phyloP scores from a whole-genome alignment of 2,329 filamentous ascomycete genomes.

The Akanthomyces muscarius region DNA sequence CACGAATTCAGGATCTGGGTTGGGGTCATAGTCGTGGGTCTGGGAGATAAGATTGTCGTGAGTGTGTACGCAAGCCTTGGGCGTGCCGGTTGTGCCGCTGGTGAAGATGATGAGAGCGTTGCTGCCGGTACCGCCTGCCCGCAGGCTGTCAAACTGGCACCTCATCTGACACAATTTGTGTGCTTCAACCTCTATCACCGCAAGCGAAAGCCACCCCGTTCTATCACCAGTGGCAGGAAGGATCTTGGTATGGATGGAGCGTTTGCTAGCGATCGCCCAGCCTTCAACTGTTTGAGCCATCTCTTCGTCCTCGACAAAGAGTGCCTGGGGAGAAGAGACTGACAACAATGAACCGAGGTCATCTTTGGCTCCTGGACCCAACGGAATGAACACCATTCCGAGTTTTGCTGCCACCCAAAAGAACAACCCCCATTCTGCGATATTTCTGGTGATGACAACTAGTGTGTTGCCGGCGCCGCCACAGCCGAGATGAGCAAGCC shows the following conservation, averaged over 20 bases:
- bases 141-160: conserved; percentile 7
- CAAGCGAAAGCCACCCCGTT: not conserved
- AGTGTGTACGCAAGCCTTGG: conserved; percentile 43
- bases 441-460: conserved; percentile 33
- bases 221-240: not conserved
- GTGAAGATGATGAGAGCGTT: conserved; percentile 43
- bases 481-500: conserved; percentile 18
- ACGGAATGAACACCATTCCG: conserved; percentile 31
- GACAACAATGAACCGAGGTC: conserved; percentile 26
- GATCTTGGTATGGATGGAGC: conserved; percentile 13
- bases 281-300: conserved; percentile 22
- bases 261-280: not conserved
- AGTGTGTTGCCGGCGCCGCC: conserved; percentile 30
- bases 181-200: not conserved
- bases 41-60: conserved; percentile 37
- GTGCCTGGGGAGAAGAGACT: conserved; percentile 25
- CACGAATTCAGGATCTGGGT: conserved; percentile 26
- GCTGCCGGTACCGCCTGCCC: conserved; percentile 15
- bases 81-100: conserved; percentile 45
- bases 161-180: not conserved
- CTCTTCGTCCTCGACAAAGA: conserved; percentile 32
- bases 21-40: conserved; percentile 34
- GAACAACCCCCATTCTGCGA: conserved; percentile 36
- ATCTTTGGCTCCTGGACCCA: conserved; percentile 28
- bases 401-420: conserved; percentile 36